Base-by-base conservation (phyloP, 257 asterid species). In the Solanum clarkiae region DNA sequence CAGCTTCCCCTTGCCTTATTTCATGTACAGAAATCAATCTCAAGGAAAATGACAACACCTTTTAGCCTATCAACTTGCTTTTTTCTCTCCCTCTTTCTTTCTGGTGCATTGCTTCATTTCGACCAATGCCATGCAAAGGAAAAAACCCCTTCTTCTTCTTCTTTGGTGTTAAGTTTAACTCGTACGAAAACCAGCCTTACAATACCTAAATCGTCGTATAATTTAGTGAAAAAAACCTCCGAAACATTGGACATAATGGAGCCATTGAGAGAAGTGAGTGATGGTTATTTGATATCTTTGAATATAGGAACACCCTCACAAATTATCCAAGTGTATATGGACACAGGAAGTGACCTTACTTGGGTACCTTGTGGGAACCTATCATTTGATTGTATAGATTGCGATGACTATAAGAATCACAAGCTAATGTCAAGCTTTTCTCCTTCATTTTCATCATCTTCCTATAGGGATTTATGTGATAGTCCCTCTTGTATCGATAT, bases 291-390 rank as follows among this genome's bases (percentile, higher is more conserved):
- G 29, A 90, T 94, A 84, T 89, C 96, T 80, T 92, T 93, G 60
- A 90, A 88, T 75, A 71, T 94, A 80, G 98, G 98, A 9, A 92
- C 94, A 86, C 98, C 98, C 82, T 86, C 95, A 44, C 98, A 94
- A 85, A 60, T 84, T 86, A 89, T 94, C 80, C 95, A 94, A 81
- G 93, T 87, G 1, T 92, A 88, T 70, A 84, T 94, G 87, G 95
- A 93, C 56, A 94, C 94, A 1, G 97, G 98, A n/a, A 94, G 97
- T 80, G 95, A 94, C 84, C 93, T 94, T 16, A 92, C 96, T 22
- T 94, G 98, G 98, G 95, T 94, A 57, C 98, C 96, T 12, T 93
- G 97, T 87, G 95, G 95, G 1, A 93, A 88, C 66, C 81, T 90
- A 26, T 87, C 94, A 2, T 92, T 94, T 80, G 93, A 91, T 11